phyloP scores from a whole-genome alignment of 2,329 filamentous ascomycete species.

The Calonectria pauciramosa region DNA sequence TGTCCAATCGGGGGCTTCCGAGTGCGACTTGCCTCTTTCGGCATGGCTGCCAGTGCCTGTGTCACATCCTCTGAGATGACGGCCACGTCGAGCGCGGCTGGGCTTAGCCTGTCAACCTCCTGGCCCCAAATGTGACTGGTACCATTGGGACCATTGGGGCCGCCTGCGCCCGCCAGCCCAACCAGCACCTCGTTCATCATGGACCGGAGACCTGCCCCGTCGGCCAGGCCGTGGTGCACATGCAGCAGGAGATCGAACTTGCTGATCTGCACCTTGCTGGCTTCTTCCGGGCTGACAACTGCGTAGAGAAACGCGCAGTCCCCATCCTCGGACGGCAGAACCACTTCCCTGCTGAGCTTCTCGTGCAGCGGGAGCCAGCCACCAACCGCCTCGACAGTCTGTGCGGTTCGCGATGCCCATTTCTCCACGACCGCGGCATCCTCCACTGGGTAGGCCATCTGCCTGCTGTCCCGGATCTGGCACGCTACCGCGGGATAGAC shows the following conservation, averaged over 20 bases:
- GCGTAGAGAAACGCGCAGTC: slow-evolving; percentile 22
- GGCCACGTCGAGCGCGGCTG: slow-evolving; percentile 15
- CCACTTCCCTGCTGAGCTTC: slow-evolving; percentile 10
- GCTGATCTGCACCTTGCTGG: slow-evolving; percentile 2
- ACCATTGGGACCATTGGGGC: too few relatives aligned
- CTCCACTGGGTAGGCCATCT: slow-evolving; percentile 11
- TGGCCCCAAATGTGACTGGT: slow-evolving; percentile 8
- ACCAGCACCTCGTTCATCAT: slow-evolving; percentile 21
- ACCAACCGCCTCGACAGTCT: neutral
- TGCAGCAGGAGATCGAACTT: slow-evolving; percentile 21
- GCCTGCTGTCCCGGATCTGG: slow-evolving; percentile 17
- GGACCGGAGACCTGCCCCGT: slow-evolving; percentile 9
- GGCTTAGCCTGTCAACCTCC: slow-evolving; percentile 16
- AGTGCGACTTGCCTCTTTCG: slow-evolving; percentile 14
- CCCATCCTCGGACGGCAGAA: slow-evolving; percentile 6
- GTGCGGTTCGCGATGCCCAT: slow-evolving; percentile 10
- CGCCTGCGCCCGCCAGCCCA: neutral
- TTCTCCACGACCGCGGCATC: neutral
- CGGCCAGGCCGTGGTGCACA: slow-evolving; percentile 15
- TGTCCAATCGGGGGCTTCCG: neutral
- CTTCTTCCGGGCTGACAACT: neutral
- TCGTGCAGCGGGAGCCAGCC: slow-evolving; percentile 6
- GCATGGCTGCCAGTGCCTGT: slow-evolving; percentile 7
- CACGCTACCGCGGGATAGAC: slow-evolving; percentile 15
- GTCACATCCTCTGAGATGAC: slow-evolving; percentile 9